Evolutionary conservation across 192 early-diverging fungal genomes (phyloP), one percentile per base, ranked within the genome.

Genomic region (Dispira simplex): DNA sequence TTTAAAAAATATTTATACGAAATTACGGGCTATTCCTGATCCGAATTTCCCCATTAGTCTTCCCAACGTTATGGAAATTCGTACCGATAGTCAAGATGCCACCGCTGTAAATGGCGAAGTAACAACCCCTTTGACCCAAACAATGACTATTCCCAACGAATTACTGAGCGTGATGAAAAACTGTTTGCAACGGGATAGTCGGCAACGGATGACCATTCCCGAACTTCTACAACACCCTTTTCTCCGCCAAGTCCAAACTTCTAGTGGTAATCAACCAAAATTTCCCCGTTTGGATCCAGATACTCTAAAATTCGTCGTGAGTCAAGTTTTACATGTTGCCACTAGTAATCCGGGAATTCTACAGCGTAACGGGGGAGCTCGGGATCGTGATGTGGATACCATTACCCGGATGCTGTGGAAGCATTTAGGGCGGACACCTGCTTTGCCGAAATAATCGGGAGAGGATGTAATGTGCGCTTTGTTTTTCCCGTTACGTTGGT

Each of bases 1-100:
- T 62, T 68, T 92, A 13, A 52, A 75, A n/a, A 67, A 74, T 16
- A 66, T 85, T 54, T 73, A 75, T 59, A 66, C 83, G 48, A 92
- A 90, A 70, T 63, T 93, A 27, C 75, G 75, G 4, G 79, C 77
- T 0, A 97, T 97, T 49, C 77, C 79, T 0, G 82, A 92, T 59
- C 75, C 84, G 18, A 70, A 75, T 0, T 78, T 87, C 70, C 49
- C 62, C 23, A 95, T 97, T 32, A 63, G 69, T 43, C 93, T 83
- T 64, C 77, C 83, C 20, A 54, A 20, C 44, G 73, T 63, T 43
- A 78, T 75, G 63, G 32, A 39, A 39, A 39, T 39, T 6, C 32
- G 32, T 6, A 70, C 70, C 47, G 75, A 71, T 10, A 68, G 69
- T 25, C 58, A 65, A 65, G 71, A 75, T 54, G 60, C 64, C 11